Evolutionary conservation across 2,329 filamentous ascomycete species (phyloP), one percentile per base, ranked within the genome.

Genomic region (Zasmidium citrigriseum): DNA sequence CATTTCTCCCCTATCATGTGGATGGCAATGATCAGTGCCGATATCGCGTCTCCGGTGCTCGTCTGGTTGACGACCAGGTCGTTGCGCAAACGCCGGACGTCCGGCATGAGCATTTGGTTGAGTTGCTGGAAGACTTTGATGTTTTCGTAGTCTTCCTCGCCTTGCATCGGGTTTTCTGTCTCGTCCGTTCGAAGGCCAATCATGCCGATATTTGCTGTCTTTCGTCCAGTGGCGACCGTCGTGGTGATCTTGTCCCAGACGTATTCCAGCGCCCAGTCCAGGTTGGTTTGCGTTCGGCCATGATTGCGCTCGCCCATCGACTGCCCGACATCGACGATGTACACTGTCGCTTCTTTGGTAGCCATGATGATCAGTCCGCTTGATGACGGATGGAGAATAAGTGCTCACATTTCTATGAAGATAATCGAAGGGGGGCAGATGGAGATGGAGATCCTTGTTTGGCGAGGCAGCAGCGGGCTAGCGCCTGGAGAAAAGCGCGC

Each of bases 171-270:
- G 66, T 96, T 92, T 49, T 81, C 73, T 0, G 91, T 93, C 45
- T 81, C 77, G 67, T 96, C 88, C 18, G 93, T 96, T 58, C 90
- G 85, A 56, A 97, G 79, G 0, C 89, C 95, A 59, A 99, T 76
- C 1, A 97, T 88, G n/a, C 91, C 89, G 47, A 91, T 78, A 21
- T 83, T 84, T 68, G 86, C 85, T 0, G 88, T 92, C 73, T 92
- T 93, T 51, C 90, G 84, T 24, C 85, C 87, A n/a, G 82, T 87
- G 25, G 81, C 79, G 38, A 86, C 88, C 2, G 87, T 91, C 7
- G 84, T 85, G 4, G 88, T 88, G 65, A 96, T 89, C 72, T 90
- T 95, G 80, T 98, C 93, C 93, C 93, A 99, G 51, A 98, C 84
- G 76, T 96, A 99, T 62, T 86, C 86, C 86, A 98, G 87, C 49